A percentile compares a stretch with the other conserved stretches of the same genome.
These are phyloP conservation scores for Mallotus repandus DNA, from an alignment of 441 rosid genomes.

Conservation along the genomic window DNA sequence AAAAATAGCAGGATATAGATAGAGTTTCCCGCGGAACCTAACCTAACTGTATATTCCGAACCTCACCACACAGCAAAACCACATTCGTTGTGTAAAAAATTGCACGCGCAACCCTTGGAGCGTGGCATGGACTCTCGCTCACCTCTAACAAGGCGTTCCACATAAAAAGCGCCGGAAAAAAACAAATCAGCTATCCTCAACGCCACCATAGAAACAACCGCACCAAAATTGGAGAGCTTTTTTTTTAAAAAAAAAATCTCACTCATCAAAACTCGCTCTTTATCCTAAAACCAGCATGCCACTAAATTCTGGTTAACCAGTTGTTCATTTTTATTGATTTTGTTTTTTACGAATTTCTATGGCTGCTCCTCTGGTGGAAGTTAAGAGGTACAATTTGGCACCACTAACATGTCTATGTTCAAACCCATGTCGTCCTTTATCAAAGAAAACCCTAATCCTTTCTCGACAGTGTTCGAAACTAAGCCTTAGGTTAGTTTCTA, in stretches of 20 bases:
- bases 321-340: neutral
- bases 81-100: neutral
- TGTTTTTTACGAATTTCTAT: slow-evolving; percentile 21
- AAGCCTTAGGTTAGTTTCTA: slow-evolving; percentile 30
- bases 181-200: slow-evolving; percentile 12
- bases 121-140: neutral
- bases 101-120: neutral
- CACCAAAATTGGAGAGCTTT: neutral
- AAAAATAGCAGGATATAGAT: neutral
- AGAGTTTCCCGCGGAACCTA: neutral
- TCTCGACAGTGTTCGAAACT: slow-evolving; percentile 29
- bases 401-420: slow-evolving; percentile 39
- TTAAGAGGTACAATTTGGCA: slow-evolving; percentile 38
- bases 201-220: neutral
- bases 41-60: neutral
- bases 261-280: neutral
- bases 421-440: slow-evolving; percentile 45
- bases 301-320: neutral
- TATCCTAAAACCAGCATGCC: neutral
- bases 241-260: too few relatives aligned
- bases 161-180: neutral
- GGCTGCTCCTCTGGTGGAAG: slow-evolving; percentile 53
- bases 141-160: neutral
- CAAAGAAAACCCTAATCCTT: slow-evolving; percentile 39
- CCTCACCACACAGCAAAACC: neutral